Base-by-base conservation (phyloP, 1,284 basidiomycete species). In the Apiotrichum gamsii region DNA sequence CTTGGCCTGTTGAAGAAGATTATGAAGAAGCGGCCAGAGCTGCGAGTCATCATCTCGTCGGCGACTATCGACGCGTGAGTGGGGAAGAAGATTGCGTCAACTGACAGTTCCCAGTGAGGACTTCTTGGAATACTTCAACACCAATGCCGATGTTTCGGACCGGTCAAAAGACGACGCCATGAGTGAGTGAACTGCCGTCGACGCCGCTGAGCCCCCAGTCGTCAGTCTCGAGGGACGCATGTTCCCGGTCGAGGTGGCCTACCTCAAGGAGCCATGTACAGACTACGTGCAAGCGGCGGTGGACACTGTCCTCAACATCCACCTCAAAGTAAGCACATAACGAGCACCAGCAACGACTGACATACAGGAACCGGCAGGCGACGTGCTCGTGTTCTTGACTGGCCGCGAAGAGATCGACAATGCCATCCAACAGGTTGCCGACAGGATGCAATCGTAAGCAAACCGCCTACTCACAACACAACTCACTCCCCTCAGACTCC, bases 351-450 rank as follows among this genome's bases (percentile, higher is more conserved):
- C n/a, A n/a, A n/a, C n/a, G n/a, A n/a, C n/a, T n/a, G n/a, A n/a
- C n/a, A n/a, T 83, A 76, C 81, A 85, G 75, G 80, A 81, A 60
- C 77, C 82, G 5, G 51, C 62, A 2, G 94, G 94, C 0, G 93
- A 97, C 70, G 81, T 98, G 33, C 79, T 98, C 11, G 82, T 97
- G 4, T 98, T 98, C 67, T 69, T 97, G 39, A 93, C 95, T 0
- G 91, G 95, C n/a, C 79, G 94, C 46, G 94, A 98, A 61, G 95
- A 98, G 63, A 98, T 98, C 41, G 90, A 98, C 37, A 76, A 80
- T 25, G 91, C 85, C 48, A 70, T 95, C 8, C 86, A 94, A 59
- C 80, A 82, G 44, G 75, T 97, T 2, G 75, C 84, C 0, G 91
- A 97, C 59, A 75, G 85, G 44, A 67, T 87, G 32, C 80, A 86